A percentile compares a stretch with the other conserved stretches of the same genome.
Evolutionary conservation across 1,284 basidiomycete species (phyloP).

Genomic region (Dichomitus squalens): DNA sequence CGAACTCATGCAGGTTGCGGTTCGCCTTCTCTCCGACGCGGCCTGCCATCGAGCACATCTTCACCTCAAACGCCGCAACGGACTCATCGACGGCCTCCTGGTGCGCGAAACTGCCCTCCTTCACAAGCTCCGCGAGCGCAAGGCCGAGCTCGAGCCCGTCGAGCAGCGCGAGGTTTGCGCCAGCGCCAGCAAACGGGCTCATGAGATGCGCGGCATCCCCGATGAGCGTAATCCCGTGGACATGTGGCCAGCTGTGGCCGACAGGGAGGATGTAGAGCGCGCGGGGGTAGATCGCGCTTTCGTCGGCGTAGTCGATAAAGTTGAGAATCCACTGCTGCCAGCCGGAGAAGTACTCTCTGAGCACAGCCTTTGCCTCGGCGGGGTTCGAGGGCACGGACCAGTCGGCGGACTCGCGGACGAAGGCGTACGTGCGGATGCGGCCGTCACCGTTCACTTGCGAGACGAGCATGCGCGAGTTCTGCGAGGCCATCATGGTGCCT

Average conservation of each 20-base stretch:
- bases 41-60: background rate
- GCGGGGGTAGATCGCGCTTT: background rate
- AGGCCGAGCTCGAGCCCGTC: background rate
- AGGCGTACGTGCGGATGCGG: background rate
- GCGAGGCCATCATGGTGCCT: background rate
- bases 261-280: background rate
- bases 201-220: background rate
- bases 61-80: background rate
- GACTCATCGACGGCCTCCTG: background rate
- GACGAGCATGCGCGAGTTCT: background rate
- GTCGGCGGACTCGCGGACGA: background rate
- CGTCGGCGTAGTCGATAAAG: background rate
- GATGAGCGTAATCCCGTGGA: background rate
- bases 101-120: background rate
- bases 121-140: background rate
- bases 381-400: background rate
- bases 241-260: background rate
- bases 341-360: background rate
- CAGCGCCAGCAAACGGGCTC: background rate
- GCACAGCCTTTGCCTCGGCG: background rate
- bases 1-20: background rate
- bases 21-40: background rate
- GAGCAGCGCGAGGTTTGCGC: background rate
- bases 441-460: background rate
- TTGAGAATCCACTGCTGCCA: background rate